Conservation (phyloP, 768 basidiomycete genomes). For the Lactarius hatsudake region DNA sequence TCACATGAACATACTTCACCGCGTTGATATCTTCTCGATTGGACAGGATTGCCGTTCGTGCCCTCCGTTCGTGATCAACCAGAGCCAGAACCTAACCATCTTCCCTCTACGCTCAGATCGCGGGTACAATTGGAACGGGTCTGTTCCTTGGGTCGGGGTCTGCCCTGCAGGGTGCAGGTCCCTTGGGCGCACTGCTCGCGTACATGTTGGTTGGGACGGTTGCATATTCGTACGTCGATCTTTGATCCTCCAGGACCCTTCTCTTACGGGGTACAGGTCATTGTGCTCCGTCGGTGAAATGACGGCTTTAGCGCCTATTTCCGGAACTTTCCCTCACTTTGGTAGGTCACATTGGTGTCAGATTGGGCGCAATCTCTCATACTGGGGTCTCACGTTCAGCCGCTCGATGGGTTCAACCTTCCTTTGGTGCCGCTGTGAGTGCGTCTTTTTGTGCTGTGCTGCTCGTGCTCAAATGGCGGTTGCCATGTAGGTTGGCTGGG, state of each 20-base stretch:
- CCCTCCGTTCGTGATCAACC: not conserved
- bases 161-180: constrained; percentile 59
- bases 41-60: constrained; percentile 59
- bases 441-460: constrained; percentile 21
- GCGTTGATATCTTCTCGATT: not conserved
- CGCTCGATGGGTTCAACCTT: constrained; percentile 39
- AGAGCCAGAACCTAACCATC: not conserved
- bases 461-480: not conserved
- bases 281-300: constrained; percentile 72
- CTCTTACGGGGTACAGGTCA: constrained; percentile 37
- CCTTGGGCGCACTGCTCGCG: constrained; percentile 62
- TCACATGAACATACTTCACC: not conserved
- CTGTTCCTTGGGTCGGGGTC: constrained; percentile 69
- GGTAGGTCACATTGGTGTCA: constrained; percentile 36
- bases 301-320: constrained; percentile 77
- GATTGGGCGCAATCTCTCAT: not conserved
- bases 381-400: constrained; percentile 16
- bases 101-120: constrained; percentile 44
- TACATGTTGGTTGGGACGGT: constrained; percentile 64
- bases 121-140: constrained; percentile 74
- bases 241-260: constrained; percentile 30
- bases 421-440: constrained; percentile 37
- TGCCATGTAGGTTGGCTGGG: constrained; percentile 32
- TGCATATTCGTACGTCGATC: constrained; percentile 54
- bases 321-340: constrained; percentile 75